Conservation (phyloP, 1,139 yeast species). For the Yamadazyma blattariae region DNA sequence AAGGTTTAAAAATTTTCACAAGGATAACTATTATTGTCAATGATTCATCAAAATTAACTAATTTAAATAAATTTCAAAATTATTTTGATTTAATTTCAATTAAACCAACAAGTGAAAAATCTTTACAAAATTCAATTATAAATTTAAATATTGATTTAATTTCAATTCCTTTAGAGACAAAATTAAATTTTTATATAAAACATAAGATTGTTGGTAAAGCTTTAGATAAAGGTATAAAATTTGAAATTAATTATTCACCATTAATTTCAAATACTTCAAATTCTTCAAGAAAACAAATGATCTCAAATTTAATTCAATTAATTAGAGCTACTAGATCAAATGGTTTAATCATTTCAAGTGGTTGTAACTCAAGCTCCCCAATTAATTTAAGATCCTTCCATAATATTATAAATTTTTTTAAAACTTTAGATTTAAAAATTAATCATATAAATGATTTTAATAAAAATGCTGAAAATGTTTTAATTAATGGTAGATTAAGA, state of each 20-base stretch:
- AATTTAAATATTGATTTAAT: slow-evolving; percentile 77
- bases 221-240: slow-evolving; percentile 73
- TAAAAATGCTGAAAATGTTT: slow-evolving; percentile 58
- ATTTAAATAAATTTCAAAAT: slow-evolving; percentile 57
- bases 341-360: slow-evolving; percentile 79
- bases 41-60: slow-evolving; percentile 77
- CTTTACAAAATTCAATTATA: slow-evolving; percentile 69
- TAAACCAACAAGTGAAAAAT: slow-evolving; percentile 76
- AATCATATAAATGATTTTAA: slow-evolving; percentile 62
- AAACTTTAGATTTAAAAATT: slow-evolving; percentile 66
- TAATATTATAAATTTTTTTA: slow-evolving; percentile 66
- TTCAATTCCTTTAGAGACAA: slow-evolving; percentile 62
- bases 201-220: slow-evolving; percentile 87
- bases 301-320: slow-evolving; percentile 70
- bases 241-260: slow-evolving; percentile 73
- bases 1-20: slow-evolving; percentile 52
- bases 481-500: slow-evolving; percentile 72
- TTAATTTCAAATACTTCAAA: slow-evolving; percentile 32
- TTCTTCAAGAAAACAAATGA: slow-evolving; percentile 53
- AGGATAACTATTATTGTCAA: slow-evolving; percentile 73
- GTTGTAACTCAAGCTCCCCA: slow-evolving; percentile 53
- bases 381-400: slow-evolving; percentile 60
- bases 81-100: slow-evolving; percentile 80
- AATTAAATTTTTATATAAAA: slow-evolving; percentile 74
- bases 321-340: slow-evolving; percentile 80